Evolutionary conservation across 1,284 basidiomycete species (phyloP).

Genomic region (Afroboletus lepidellus): DNA sequence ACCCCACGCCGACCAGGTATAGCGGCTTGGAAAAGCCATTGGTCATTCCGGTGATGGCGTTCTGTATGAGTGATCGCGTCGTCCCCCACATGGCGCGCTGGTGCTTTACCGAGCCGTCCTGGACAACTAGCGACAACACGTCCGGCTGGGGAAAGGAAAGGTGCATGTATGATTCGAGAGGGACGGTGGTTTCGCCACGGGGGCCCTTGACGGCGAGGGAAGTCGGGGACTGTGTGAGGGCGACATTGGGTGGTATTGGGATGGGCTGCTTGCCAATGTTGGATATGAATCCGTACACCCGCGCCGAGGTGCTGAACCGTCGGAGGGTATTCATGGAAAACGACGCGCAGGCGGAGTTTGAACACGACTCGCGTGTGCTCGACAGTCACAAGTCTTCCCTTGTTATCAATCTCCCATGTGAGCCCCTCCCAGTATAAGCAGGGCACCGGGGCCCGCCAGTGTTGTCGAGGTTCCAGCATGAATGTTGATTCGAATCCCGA

Average conservation of each 20-base stretch:
- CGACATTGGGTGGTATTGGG: constrained; percentile 64
- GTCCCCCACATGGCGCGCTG: constrained; percentile 93
- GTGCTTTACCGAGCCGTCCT: constrained; percentile 68
- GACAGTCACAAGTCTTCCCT: too few species aligned
- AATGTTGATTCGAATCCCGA: neutral
- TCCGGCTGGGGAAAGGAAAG: constrained; percentile 54
- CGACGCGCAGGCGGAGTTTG: constrained; percentile 11
- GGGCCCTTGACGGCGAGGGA: constrained; percentile 71
- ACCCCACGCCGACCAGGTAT: constrained; percentile 93
- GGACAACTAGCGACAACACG: constrained; percentile 61
- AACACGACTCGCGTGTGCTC: neutral
- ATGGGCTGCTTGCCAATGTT: constrained; percentile 86
- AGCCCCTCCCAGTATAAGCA: neutral
- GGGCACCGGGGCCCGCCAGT: neutral
- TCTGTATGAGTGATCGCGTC: constrained; percentile 84
- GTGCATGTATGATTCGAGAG: constrained; percentile 67
- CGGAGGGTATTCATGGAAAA: constrained; percentile 38
- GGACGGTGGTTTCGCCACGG: constrained; percentile 68
- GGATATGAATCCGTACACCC: constrained; percentile 44
- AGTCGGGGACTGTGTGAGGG: constrained; percentile 52
- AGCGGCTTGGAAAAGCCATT: constrained; percentile 83
- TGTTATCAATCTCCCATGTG: neutral
- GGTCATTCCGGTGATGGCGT: constrained; percentile 89
- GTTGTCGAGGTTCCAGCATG: neutral
- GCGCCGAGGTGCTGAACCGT: constrained; percentile 46